Base-by-base conservation (phyloP, 768 basidiomycete genomes). In the Phanerochaete carnosa region DNA sequence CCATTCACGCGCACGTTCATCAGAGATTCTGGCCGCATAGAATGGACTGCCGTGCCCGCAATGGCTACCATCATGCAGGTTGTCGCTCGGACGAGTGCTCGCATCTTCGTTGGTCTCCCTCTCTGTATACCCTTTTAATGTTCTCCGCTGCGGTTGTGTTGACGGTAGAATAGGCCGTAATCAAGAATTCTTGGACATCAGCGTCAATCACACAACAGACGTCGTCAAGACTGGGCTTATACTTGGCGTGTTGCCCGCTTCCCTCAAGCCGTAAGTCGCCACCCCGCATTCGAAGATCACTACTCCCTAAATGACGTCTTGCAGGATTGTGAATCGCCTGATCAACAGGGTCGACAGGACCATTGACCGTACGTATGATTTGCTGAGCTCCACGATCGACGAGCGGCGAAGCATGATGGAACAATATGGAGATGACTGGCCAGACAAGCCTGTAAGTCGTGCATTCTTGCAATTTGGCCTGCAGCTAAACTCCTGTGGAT, bases 81-180 rank as follows among this genome's bases (percentile, higher is more conserved):
- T 28, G 60, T 74, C 4, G 68, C 68, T 2, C 65, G 71, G 3
- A 64, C 67, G 5, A 65, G 67, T 19, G 76, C 70, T 55, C 72
- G 76, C 2, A 58, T 73, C 37, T 76, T 76, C 52, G 70, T 77
- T 1, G 75, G 75, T 3, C 37, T 68, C 9, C 72, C 73, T 22
- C 43, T 71, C 0, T 77, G 76, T 78, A 54, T 45, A 73, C n/a
- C n/a, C n/a, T n/a, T n/a, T n/a, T n/a, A n/a, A n/a, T n/a, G n/a
- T n/a, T n/a, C n/a, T n/a, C n/a, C n/a, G n/a, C n/a, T n/a, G n/a
- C n/a, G n/a, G n/a, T n/a, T n/a, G n/a, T n/a, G n/a, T n/a, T n/a
- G n/a, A n/a, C n/a, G n/a, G n/a, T 1, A 11, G 45, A 9, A n/a
- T n/a, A 82, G 80, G 80, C 58, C 74, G 77, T 5, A 59, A 81